Evolutionary conservation across 2,329 filamentous ascomycete genomes (phyloP).

Genomic region (Nakataea oryzae): DNA sequence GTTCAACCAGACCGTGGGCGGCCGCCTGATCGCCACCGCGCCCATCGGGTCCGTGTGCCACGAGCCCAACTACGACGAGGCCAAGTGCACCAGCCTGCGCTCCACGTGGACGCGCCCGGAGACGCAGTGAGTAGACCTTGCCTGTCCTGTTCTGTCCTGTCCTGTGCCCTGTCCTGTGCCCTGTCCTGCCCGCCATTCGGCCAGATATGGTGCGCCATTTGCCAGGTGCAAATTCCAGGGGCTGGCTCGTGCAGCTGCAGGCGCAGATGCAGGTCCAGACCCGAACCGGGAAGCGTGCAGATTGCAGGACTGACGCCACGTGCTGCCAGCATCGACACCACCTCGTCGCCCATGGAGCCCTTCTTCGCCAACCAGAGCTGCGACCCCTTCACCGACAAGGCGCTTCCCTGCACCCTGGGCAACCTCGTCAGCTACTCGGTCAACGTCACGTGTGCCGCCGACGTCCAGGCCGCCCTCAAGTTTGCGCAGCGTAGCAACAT

Average conservation of each 20-base stretch:
- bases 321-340: slow-evolving; percentile 10
- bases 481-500: slow-evolving; percentile 36
- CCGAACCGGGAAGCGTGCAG: neutral
- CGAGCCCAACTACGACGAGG: slow-evolving; percentile 3
- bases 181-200: no score
- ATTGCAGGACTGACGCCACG: neutral
- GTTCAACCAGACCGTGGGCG: slow-evolving; percentile 6
- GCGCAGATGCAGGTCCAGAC: no score
- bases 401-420: slow-evolving; percentile 24
- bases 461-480: slow-evolving; percentile 20
- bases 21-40: slow-evolving; percentile 5
- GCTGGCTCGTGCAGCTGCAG: no score
- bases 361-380: slow-evolving; percentile 13
- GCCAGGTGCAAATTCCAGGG: neutral
- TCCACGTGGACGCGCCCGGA: neutral
- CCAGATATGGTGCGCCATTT: no score
- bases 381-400: slow-evolving; percentile 20
- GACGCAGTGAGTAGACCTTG: neutral
- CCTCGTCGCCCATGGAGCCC: slow-evolving; percentile 6
- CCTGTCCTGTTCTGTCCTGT: neutral
- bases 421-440: slow-evolving; percentile 24
- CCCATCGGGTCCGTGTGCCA: slow-evolving; percentile 6
- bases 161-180: no score
- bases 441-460: slow-evolving; percentile 10
- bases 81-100: neutral